Conservation (phyloP, 176 grass and related monocot genomes). For the Bonia amplexicaulis region DNA sequence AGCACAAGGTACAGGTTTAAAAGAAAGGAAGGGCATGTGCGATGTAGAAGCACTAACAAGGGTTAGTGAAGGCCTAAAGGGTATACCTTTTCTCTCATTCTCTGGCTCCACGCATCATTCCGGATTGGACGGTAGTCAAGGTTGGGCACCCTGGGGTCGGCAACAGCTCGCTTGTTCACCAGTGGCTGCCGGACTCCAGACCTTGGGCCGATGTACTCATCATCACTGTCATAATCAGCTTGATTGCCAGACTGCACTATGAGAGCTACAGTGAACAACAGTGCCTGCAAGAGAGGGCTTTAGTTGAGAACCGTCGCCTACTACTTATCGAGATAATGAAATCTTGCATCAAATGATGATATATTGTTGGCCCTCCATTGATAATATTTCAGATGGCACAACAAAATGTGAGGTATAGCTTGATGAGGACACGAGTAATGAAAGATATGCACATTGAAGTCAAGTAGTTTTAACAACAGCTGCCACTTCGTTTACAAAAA, state of each 20-base stretch:
- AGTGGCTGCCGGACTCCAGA: slow-evolving; percentile 53
- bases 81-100: slow-evolving; percentile 82
- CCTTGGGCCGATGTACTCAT: slow-evolving; percentile 57
- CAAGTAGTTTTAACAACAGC: not conserved
- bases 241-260: slow-evolving; percentile 65
- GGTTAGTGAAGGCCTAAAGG: not conserved
- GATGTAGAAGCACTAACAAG: not conserved
- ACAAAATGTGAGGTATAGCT: not conserved
- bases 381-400: not conserved
- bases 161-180: slow-evolving; percentile 49
- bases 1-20: not conserved
- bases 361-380: not conserved
- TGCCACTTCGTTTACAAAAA: not conserved
- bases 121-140: slow-evolving; percentile 83
- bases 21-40: not conserved
- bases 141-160: slow-evolving; percentile 54
- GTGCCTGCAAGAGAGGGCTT: slow-evolving; percentile 45
- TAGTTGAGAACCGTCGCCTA: not conserved
- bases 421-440: not conserved
- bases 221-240: slow-evolving; percentile 71
- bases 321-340: not conserved
- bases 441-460: not conserved
- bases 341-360: not conserved
- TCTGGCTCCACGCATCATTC: slow-evolving; percentile 89
- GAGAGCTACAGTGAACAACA: slow-evolving; percentile 70